Evolutionary conservation across 192 early-diverging fungal species (phyloP), one percentile per base, ranked within the genome.

Genomic region (Hyaloraphidium curvatum): DNA sequence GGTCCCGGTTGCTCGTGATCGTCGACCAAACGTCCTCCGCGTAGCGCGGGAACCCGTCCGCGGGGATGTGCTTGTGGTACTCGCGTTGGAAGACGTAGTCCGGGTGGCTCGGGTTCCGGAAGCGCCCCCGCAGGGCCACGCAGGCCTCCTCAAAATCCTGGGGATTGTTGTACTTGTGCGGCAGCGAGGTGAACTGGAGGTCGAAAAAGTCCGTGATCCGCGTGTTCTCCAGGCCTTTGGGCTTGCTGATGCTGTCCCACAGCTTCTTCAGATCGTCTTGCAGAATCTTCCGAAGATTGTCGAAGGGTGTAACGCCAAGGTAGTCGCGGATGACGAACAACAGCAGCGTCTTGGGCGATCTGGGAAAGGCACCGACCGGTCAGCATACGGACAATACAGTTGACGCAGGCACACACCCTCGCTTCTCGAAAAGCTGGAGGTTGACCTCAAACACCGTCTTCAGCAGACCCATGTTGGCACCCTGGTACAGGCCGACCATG

Each of bases 381-480:
- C n/a, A n/a, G n/a, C n/a, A n/a, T n/a, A n/a, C n/a, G n/a, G n/a
- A n/a, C n/a, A n/a, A n/a, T n/a, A n/a, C n/a, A n/a, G n/a, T n/a
- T n/a, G n/a, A n/a, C n/a, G n/a, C n/a, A n/a, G n/a, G n/a, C 11
- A 37, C 35, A 13, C 35, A 37, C 64, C 83, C 75, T 31, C 80
- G 62, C 52, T 72, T 62, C 62, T 89, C 84, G 62, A 99, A 99
- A 30, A 99, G 75, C 65, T 97, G 87, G 59, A 99, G 62, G 61
- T 99, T 97, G 30, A 99, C 95, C 55, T 99, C 95, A 66, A 99
- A 83, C 0, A 99, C 95, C 2, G 91, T 97, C 68, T 95, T 97
- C 17, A 99, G 69, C 31, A 99, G 68, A 17, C 90, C 90, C 89
- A 99, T 90, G 60, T 99, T 99, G 29, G 95, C 95, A 22, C 95